A percentile compares a stretch with the other conserved stretches of the same genome.
phyloP scores from a whole-genome alignment of 805 yeast species.

The Kodamaea hsintzibuensis region DNA sequence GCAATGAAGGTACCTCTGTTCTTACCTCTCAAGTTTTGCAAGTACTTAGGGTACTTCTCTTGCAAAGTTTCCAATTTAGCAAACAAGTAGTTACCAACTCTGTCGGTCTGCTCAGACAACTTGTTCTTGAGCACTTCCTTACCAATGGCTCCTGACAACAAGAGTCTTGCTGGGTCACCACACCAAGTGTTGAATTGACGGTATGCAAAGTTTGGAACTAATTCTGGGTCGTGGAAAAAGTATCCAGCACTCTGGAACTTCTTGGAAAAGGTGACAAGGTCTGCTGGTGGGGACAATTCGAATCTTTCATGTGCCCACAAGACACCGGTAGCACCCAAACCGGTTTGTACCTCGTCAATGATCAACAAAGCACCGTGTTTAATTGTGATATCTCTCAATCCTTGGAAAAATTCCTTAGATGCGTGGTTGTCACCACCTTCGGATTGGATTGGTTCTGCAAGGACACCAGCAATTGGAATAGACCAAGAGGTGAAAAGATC shows the following conservation, averaged over 20 bases:
- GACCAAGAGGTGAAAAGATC: conserved; percentile 65
- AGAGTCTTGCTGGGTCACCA: conserved; percentile 83
- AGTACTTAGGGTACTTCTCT: conserved; percentile 51
- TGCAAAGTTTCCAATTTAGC: conserved; percentile 54
- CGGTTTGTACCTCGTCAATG: conserved; percentile 88
- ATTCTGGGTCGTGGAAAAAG: conserved; percentile 72
- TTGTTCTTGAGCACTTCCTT: conserved; percentile 62
- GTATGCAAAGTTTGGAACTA: conserved; percentile 75
- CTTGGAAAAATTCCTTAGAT: conserved; percentile 74
- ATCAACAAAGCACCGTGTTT: conserved; percentile 71
- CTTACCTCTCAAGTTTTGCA: conserved; percentile 69
- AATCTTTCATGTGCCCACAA: conserved; percentile 91
- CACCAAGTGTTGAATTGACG: conserved; percentile 95
- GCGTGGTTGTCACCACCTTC: conserved; percentile 95
- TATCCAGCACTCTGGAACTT: conserved; percentile 90
- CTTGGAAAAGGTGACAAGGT: conserved; percentile 83
- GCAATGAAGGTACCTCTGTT: conserved; percentile 79
- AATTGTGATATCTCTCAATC: conserved; percentile 72
- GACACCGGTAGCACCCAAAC: conserved; percentile 83
- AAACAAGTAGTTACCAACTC: conserved; percentile 70
- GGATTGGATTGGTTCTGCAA: conserved; percentile 89
- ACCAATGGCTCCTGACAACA: conserved; percentile 73
- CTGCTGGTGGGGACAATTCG: conserved; percentile 73
- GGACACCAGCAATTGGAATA: conserved; percentile 81
- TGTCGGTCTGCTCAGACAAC: conserved; percentile 53